phyloP scores from a whole-genome alignment of 371 early-diverging fungal species.

The Aphelidium insulamus region DNA sequence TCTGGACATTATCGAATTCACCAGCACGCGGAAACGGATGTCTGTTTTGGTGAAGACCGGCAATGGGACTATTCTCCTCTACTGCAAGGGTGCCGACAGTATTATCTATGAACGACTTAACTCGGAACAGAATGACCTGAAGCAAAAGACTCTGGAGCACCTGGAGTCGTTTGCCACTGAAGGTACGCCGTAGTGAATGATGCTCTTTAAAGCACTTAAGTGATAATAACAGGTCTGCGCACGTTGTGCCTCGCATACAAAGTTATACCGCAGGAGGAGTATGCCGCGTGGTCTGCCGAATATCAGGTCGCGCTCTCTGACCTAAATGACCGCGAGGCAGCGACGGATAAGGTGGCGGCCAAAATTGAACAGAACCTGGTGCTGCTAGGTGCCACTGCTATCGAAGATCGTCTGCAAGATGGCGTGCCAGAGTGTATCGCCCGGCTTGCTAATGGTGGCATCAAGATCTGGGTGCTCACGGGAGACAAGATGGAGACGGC shows the following conservation, averaged over 20 bases:
- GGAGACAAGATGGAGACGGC: conserved; percentile 82
- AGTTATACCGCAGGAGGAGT: conserved; percentile 44
- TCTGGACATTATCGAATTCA: conserved; percentile 57
- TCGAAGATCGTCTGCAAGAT: conserved; percentile 79
- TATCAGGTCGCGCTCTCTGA: conserved; percentile 37
- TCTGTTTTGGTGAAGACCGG: conserved; percentile 46
- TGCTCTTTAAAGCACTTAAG: conserved; percentile 1
- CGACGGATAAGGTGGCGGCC: conserved; percentile 39
- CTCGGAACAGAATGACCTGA: conserved; percentile 24
- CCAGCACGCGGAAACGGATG: conserved; percentile 65
- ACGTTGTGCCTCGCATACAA: conserved; percentile 58
- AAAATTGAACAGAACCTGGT: conserved; percentile 44
- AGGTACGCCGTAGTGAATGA: conserved; percentile 13
- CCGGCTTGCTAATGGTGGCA: conserved; percentile 50
- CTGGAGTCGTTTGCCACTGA: conserved; percentile 70
- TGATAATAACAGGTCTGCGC: conserved; percentile 30
- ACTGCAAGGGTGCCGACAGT: conserved; percentile 93
- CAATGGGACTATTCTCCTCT: conserved; percentile 43
- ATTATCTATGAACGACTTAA: conserved; percentile 60
- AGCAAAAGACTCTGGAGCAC: conserved; percentile 35
- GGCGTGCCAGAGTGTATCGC: conserved; percentile 66
- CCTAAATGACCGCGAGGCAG: conserved; percentile 43
- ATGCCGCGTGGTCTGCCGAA: conserved; percentile 23
- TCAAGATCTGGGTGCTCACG: conserved; percentile 84
- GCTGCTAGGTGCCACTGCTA: conserved; percentile 69